phyloP scores from a whole-genome alignment of 306 rosid genomes.

The Prunus dulcis region DNA sequence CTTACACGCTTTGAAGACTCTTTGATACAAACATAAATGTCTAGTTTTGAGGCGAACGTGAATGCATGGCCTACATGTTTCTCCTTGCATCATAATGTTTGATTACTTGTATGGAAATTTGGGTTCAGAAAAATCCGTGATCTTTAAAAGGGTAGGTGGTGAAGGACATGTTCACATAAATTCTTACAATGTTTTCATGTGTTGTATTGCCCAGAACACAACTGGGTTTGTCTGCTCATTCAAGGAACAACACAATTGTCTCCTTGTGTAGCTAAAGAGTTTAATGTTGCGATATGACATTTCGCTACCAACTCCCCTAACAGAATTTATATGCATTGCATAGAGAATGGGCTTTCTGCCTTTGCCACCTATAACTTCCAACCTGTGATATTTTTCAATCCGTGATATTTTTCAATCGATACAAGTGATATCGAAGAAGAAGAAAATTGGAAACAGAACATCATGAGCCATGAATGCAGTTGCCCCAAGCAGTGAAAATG shows the following conservation, averaged over 20 bases:
- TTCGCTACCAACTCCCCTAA: background rate
- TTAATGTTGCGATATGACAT: background rate
- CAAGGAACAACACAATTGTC: background rate
- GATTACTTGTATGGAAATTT: background rate
- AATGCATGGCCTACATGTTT: background rate
- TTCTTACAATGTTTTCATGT: conserved; percentile 20
- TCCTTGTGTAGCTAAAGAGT: background rate
- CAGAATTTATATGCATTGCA: conserved; percentile 11
- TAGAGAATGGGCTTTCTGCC: background rate
- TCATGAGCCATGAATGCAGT: too few species aligned
- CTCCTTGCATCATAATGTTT: background rate
- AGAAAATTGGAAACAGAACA: too few species aligned
- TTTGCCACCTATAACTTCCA: background rate
- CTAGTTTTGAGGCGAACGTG: background rate
- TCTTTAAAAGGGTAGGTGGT: background rate
- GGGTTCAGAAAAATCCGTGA: conserved; percentile 8
- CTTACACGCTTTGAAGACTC: background rate
- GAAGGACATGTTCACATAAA: conserved; percentile 9
- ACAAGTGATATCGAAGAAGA: too few species aligned
- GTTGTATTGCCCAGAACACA: background rate
- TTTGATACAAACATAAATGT: background rate
- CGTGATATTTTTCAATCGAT: background rate
- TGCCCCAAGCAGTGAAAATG: too few species aligned
- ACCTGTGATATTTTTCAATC: too few species aligned
- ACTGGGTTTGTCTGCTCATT: background rate